phyloP scores from a whole-genome alignment of 257 asterid species.

The Scutellaria baicalensis region DNA sequence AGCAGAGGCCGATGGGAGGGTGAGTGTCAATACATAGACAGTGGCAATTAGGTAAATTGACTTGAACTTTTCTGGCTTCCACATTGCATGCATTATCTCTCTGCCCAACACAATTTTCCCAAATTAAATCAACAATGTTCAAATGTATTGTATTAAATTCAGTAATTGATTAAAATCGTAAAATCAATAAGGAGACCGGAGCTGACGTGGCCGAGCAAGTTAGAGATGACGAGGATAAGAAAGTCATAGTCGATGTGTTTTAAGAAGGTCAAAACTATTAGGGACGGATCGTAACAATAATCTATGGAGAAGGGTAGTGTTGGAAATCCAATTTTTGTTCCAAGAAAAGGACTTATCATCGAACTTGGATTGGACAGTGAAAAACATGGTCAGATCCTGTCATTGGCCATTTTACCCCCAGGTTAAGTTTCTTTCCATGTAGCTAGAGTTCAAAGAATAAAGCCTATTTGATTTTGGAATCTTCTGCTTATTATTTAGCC shows the following conservation, averaged over 20 bases:
- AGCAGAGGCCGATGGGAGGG: slow-evolving; percentile 37
- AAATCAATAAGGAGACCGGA: too few relatives aligned
- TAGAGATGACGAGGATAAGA: too few relatives aligned
- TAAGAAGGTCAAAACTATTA: too few relatives aligned
- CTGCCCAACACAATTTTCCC: slow-evolving; percentile 5
- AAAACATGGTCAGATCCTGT: slow-evolving; percentile 11
- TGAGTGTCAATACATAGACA: slow-evolving; percentile 31
- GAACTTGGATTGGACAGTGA: not conserved
- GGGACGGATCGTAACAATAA: too few relatives aligned
- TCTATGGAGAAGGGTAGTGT: not conserved
- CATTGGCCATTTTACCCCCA: slow-evolving; percentile 5
- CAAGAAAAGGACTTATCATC: slow-evolving; percentile 15
- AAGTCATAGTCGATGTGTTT: too few relatives aligned
- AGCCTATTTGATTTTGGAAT: not conserved
- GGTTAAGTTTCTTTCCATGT: slow-evolving; percentile 12
- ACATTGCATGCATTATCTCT: slow-evolving; percentile 41
- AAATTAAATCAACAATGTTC: too few relatives aligned
- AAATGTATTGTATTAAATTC: too few relatives aligned
- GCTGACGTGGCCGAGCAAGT: too few relatives aligned
- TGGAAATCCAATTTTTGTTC: not conserved
- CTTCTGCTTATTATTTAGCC: not conserved
- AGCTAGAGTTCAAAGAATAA: not conserved
- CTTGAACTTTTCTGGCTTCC: slow-evolving; percentile 48
- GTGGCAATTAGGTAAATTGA: slow-evolving; percentile 34
- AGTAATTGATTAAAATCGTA: too few relatives aligned